Evolutionary conservation across 768 basidiomycete species (phyloP).

Genomic region (Rhizopogon vesiculosus): DNA sequence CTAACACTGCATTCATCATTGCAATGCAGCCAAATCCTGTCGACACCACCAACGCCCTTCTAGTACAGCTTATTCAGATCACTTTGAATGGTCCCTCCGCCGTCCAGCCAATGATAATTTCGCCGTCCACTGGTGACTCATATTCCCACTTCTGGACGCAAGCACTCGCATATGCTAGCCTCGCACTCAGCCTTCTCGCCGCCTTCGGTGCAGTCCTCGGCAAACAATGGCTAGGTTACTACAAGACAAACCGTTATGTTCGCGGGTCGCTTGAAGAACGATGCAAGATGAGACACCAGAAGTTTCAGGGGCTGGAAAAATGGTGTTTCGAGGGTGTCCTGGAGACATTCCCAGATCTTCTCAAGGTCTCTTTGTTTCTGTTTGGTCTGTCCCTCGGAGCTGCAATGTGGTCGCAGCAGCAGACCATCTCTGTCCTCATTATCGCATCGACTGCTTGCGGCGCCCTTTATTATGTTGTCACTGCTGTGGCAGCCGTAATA

Average conservation of each 20-base stretch:
- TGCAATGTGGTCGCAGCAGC: neutral
- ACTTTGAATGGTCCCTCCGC: too few species aligned
- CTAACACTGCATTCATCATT: neutral
- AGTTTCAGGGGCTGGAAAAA: neutral
- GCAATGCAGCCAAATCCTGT: slow-evolving; percentile 1
- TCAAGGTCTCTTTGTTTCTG: slow-evolving; percentile 1
- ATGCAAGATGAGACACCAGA: neutral
- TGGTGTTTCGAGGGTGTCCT: slow-evolving; percentile 1
- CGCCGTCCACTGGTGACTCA: too few species aligned
- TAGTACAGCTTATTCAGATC: too few species aligned
- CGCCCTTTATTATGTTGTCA: neutral
- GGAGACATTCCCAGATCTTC: neutral
- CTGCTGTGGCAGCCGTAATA: neutral
- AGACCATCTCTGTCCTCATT: neutral
- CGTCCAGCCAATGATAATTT: too few species aligned
- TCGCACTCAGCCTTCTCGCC: slow-evolving; percentile 5
- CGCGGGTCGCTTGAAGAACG: neutral
- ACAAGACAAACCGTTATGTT: neutral
- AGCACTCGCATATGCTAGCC: slow-evolving; percentile 7
- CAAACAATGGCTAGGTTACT: slow-evolving; percentile 4
- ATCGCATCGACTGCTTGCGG: neutral
- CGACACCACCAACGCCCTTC: neutral
- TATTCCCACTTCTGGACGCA: slow-evolving; percentile 5
- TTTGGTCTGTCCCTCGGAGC: slow-evolving; percentile 1
- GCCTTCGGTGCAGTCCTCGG: slow-evolving; percentile 6